A percentile compares a stretch with the other conserved stretches of the same genome.
These are phyloP conservation scores for Colletotrichum scovillei DNA, from an alignment of 2,329 filamentous ascomycete genomes.

Conservation along the genomic window DNA sequence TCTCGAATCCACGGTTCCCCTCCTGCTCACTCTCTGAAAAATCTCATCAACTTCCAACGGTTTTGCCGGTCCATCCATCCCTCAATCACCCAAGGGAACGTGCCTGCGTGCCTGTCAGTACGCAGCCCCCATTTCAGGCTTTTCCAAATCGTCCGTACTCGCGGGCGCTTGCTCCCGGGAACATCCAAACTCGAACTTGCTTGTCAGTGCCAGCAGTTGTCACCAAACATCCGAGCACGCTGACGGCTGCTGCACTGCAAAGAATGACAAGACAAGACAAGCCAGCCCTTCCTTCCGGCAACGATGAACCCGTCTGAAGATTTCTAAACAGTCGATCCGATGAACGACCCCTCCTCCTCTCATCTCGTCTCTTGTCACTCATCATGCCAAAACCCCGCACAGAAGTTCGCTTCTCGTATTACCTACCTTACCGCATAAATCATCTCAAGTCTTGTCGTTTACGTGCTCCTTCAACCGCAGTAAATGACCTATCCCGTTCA, in stretches of 20 bases:
- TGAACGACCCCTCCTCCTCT: slow-evolving; percentile 9
- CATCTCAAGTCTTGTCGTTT: slow-evolving; percentile 13
- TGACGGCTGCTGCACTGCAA: neutral
- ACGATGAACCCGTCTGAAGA: slow-evolving; percentile 10
- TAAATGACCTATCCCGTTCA: neutral
- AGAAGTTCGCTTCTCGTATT: slow-evolving; percentile 1
- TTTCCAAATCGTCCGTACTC: neutral
- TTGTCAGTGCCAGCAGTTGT: slow-evolving; percentile 1
- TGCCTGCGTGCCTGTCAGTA: neutral
- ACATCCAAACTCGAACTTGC: neutral
- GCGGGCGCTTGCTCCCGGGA: neutral
- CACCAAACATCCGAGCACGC: neutral
- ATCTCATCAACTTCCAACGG: slow-evolving; percentile 28
- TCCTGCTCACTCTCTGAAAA: neutral
- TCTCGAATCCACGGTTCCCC: neutral
- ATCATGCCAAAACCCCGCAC: neutral
- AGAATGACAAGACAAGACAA: neutral
- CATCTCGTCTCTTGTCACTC: neutral
- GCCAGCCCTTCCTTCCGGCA: slow-evolving; percentile 17
- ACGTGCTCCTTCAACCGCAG: neutral
- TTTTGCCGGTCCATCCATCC: neutral
- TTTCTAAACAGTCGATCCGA: slow-evolving; percentile 11
- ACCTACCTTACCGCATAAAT: slow-evolving; percentile 6
- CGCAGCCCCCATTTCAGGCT: neutral
- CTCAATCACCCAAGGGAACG: neutral